These are phyloP conservation scores for Mycena vitilis DNA, from an alignment of 768 basidiomycete genomes.

Conservation along the genomic window DNA sequence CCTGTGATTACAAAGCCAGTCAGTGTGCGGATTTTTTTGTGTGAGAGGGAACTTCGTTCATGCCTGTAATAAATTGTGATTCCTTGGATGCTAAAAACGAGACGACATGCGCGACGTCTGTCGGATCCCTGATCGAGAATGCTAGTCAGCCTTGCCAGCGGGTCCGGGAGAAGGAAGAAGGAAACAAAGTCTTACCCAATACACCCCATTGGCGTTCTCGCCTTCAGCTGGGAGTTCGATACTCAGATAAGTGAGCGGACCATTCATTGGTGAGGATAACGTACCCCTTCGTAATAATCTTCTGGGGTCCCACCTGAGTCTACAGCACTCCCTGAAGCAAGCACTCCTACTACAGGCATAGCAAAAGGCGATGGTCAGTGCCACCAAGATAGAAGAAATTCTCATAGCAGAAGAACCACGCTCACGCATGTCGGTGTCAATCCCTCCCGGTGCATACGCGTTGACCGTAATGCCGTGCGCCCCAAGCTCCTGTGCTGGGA, in stretches of 20 bases:
- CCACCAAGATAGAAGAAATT: background rate
- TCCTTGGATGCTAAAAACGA: constrained; percentile 48
- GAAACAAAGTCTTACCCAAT: background rate
- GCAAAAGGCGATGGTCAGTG: background rate
- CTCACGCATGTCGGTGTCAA: constrained; percentile 37
- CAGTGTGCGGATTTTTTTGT: too few species aligned
- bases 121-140: constrained; percentile 25
- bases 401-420: too few species aligned
- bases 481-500: constrained; percentile 38
- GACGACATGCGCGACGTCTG: constrained; percentile 42
- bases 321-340: constrained; percentile 19
- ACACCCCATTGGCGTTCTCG: constrained; percentile 11
- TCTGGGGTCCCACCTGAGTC: constrained; percentile 2
- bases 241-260: background rate
- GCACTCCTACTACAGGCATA: constrained; percentile 9
- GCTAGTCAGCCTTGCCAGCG: constrained; percentile 3
- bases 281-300: constrained; percentile 11
- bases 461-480: constrained; percentile 42
- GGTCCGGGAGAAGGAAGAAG: background rate
- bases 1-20: constrained; percentile 9
- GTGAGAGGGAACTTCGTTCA: too few species aligned
- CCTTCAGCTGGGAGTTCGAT: constrained; percentile 18
- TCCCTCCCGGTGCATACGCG: constrained; percentile 41
- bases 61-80: constrained; percentile 46
- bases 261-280: background rate